Conservation (phyloP, 2,329 filamentous ascomycete species). For the Amylocarpus encephaloides region DNA sequence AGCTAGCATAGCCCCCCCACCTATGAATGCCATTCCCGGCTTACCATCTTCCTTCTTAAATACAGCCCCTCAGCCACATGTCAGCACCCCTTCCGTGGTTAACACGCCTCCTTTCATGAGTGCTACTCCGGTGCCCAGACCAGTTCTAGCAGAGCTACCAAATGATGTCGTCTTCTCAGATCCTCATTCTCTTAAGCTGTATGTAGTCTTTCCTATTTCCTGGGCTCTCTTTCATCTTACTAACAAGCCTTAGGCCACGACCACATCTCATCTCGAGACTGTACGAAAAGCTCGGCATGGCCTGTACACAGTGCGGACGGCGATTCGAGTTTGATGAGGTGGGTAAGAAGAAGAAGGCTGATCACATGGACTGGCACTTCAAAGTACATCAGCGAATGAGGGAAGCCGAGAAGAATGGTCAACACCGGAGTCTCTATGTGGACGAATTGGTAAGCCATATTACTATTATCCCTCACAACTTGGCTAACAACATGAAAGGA, state of each 20-base stretch:
- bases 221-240: constrained; percentile 12
- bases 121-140: constrained; percentile 23
- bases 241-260: constrained; percentile 49
- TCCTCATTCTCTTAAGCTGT: constrained; percentile 67
- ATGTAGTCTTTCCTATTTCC: constrained; percentile 33
- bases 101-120: constrained; percentile 28
- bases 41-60: constrained; percentile 30
- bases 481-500: constrained; percentile 49
- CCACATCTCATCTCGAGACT: constrained; percentile 67
- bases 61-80: constrained; percentile 17
- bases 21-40: constrained; percentile 36
- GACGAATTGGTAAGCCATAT: constrained; percentile 65
- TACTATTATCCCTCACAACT: background rate
- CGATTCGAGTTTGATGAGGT: constrained; percentile 73
- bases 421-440: constrained; percentile 92
- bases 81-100: constrained; percentile 1
- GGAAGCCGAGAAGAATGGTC: constrained; percentile 77
- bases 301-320: constrained; percentile 86
- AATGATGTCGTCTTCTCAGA: constrained; percentile 52
- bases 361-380: constrained; percentile 98
- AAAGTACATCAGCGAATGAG: constrained; percentile 82
- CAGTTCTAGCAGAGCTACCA: constrained; percentile 24
- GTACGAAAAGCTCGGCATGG: constrained; percentile 76
- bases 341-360: constrained; percentile 78
- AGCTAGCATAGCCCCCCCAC: constrained; percentile 33